Evolutionary conservation across 257 asterid genomes (phyloP).

Genomic region (Apocynum venetum): DNA sequence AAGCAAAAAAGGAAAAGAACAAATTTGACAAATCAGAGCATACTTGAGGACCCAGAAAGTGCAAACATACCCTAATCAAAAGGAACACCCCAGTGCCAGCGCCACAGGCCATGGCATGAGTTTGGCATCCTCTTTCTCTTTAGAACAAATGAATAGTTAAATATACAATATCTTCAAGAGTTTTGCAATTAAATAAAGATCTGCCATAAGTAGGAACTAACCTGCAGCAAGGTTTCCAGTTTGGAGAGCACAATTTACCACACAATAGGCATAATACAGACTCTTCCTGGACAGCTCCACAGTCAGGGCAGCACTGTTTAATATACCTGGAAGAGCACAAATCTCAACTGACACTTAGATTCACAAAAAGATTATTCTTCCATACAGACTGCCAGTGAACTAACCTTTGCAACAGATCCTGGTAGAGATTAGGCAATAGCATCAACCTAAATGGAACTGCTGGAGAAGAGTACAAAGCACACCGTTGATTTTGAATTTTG

Average conservation of each 20-base stretch:
- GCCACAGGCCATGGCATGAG: constrained; percentile 82
- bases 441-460: constrained; percentile 82
- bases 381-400: constrained; percentile 11
- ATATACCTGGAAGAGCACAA: constrained; percentile 55
- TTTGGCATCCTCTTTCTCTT: constrained; percentile 77
- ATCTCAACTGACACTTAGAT: constrained; percentile 16
- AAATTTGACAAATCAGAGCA: neutral
- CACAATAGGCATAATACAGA: constrained; percentile 91
- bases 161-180: constrained; percentile 3
- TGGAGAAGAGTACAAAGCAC: constrained; percentile 54
- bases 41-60: neutral
- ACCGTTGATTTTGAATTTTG: constrained; percentile 35
- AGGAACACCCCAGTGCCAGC: constrained; percentile 96
- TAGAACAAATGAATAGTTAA: constrained; percentile 23
- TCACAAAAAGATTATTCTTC: constrained; percentile 3
- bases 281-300: constrained; percentile 66
- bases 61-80: constrained; percentile 65
- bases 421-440: constrained; percentile 76
- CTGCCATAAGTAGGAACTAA: constrained; percentile 17
- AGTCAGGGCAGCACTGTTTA: constrained; percentile 70
- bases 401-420: constrained; percentile 93
- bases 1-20: neutral
- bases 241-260: constrained; percentile 90
- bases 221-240: constrained; percentile 96
- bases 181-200: neutral